phyloP scores from a whole-genome alignment of 805 yeast genomes.

The Candida verbasci region DNA sequence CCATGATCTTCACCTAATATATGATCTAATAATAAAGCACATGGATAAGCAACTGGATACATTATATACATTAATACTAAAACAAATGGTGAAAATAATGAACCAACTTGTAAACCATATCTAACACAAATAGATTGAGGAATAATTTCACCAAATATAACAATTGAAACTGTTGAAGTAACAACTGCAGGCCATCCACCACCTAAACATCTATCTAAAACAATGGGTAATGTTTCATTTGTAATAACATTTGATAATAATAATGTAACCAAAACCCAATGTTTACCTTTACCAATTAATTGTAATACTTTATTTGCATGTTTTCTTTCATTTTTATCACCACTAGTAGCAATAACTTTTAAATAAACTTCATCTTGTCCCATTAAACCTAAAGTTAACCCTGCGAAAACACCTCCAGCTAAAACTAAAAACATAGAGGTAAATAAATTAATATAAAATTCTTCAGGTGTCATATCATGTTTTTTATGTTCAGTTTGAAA shows the following conservation, averaged over 20 bases:
- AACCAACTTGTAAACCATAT: conserved; percentile 88
- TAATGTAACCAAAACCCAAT: conserved; percentile 92
- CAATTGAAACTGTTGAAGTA: conserved; percentile 87
- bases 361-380: conserved; percentile 96
- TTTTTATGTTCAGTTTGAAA: conserved; percentile 10
- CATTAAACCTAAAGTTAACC: conserved; percentile 92
- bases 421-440: conserved; percentile 61
- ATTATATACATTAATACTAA: conserved; percentile 75
- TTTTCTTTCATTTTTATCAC: conserved; percentile 63
- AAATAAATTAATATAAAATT: conserved; percentile 45
- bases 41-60: conserved; percentile 92
- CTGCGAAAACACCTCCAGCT: conserved; percentile 89
- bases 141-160: conserved; percentile 91
- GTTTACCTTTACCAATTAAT: conserved; percentile 80
- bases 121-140: conserved; percentile 94
- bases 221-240: conserved; percentile 91
- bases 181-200: conserved; percentile 98
- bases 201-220: conserved; percentile 85
- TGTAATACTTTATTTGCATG: conserved; percentile 69
- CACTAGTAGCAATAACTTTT: conserved; percentile 85
- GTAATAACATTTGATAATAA: conserved; percentile 85
- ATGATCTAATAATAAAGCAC: conserved; percentile 73
- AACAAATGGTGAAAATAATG: conserved; percentile 87
- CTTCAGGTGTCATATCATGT: conserved; percentile 25
- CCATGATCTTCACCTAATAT: conserved; percentile 95